phyloP scores from a whole-genome alignment of 106 monocot genomes.

The Dioscorea alata region DNA sequence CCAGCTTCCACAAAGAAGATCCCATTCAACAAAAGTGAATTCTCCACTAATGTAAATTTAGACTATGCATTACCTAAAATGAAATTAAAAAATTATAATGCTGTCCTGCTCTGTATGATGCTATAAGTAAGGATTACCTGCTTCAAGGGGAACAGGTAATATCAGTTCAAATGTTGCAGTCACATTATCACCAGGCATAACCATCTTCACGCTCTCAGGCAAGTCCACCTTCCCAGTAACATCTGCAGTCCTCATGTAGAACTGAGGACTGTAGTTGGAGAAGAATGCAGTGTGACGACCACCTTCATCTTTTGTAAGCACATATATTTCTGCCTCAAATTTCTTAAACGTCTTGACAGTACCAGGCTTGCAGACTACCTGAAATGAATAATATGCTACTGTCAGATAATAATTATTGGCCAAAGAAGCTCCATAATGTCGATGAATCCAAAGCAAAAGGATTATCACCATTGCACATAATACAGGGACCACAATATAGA shows the following conservation, averaged over 20 bases:
- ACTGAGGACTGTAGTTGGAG: conserved; percentile 97
- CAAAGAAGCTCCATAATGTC: no score
- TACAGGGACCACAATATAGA: no score
- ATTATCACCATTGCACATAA: no score
- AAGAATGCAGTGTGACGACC: conserved; percentile 96
- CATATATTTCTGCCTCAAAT: conserved; percentile 98
- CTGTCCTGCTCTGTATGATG: neutral
- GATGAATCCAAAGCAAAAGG: no score
- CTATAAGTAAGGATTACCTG: conserved; percentile 37
- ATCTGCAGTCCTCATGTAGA: conserved; percentile 96
- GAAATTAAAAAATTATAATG: neutral
- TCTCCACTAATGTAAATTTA: neutral
- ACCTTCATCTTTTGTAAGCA: conserved; percentile 95
- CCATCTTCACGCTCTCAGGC: conserved; percentile 93
- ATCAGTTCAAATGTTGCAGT: conserved; percentile 90
- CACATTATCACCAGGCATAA: conserved; percentile 97
- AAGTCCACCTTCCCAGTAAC: conserved; percentile 92
- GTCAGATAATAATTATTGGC: no score
- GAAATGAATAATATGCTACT: no score
- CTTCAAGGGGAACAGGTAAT: conserved; percentile 87
- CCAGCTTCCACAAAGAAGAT: no score
- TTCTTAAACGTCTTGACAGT: conserved; percentile 78
- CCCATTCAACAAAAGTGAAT: no score
- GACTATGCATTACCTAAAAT: neutral
- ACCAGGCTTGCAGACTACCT: conserved; percentile 94